Evolutionary conservation across 257 asterid species (phyloP).

Genomic region (Ilex aquifolium): DNA sequence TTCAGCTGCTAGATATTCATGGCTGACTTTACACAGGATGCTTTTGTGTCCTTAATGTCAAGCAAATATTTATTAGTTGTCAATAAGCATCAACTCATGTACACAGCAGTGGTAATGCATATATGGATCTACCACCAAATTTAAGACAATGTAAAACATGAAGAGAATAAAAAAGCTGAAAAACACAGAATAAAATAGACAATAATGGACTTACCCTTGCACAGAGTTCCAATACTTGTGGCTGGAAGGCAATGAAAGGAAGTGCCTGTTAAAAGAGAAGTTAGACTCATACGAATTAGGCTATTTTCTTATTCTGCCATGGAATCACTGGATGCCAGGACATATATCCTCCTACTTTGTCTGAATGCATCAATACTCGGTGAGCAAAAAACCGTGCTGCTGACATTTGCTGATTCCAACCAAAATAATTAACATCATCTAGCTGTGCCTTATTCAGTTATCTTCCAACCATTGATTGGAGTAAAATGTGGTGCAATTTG

Average conservation of each 20-base stretch:
- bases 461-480: not conserved
- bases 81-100: not conserved
- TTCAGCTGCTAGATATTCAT: not conserved
- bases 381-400: not conserved
- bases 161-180: slow-evolving; percentile 6
- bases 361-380: not conserved
- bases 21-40: not conserved
- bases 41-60: not conserved
- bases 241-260: slow-evolving; percentile 71
- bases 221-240: slow-evolving; percentile 91
- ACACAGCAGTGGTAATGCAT: too few species aligned
- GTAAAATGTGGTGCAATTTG: not conserved
- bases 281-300: not conserved
- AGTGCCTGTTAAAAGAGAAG: slow-evolving; percentile 52
- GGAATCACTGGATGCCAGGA: not conserved
- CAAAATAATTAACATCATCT: too few species aligned
- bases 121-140: not conserved
- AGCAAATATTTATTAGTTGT: too few species aligned
- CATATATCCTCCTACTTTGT: not conserved
- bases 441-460: not conserved
- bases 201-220: slow-evolving; percentile 59
- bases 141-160: too few species aligned
- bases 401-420: not conserved
- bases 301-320: not conserved
- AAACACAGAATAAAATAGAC: not conserved